Evolutionary conservation across 306 rosid genomes (phyloP).

Genomic region (Acacia melanoxylon): DNA sequence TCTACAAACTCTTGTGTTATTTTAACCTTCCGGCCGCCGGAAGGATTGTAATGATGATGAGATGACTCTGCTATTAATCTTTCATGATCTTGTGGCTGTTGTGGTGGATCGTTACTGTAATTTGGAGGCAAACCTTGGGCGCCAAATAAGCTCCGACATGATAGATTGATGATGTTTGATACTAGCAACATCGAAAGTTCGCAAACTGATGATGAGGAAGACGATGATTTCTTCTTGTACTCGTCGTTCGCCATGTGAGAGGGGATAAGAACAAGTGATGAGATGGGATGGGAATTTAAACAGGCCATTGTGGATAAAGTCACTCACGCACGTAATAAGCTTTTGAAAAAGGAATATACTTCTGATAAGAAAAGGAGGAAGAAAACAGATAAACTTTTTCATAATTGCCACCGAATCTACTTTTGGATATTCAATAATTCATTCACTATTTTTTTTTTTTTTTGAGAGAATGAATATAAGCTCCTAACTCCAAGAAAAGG

Average conservation of each 20-base stretch:
- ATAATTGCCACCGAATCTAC: background rate
- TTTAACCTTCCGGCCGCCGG: background rate
- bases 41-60: background rate
- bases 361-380: background rate
- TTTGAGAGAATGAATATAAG: too few relatives aligned
- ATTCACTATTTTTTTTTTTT: too few relatives aligned
- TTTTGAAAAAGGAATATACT: constrained; percentile 5
- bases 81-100: background rate
- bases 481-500: too few relatives aligned
- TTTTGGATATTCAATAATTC: background rate
- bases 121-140: background rate
- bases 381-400: background rate
- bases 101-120: background rate
- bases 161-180: constrained; percentile 54
- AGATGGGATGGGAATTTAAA: background rate
- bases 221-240: background rate
- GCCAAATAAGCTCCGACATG: constrained; percentile 35
- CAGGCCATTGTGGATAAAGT: background rate
- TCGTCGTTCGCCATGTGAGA: constrained; percentile 3
- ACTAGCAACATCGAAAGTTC: constrained; percentile 55
- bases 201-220: constrained; percentile 24
- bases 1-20: background rate
- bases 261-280: background rate
- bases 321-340: background rate
- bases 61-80: background rate